Base-by-base conservation (phyloP, 106 monocot species). In the Dactylorhiza incarnata region DNA sequence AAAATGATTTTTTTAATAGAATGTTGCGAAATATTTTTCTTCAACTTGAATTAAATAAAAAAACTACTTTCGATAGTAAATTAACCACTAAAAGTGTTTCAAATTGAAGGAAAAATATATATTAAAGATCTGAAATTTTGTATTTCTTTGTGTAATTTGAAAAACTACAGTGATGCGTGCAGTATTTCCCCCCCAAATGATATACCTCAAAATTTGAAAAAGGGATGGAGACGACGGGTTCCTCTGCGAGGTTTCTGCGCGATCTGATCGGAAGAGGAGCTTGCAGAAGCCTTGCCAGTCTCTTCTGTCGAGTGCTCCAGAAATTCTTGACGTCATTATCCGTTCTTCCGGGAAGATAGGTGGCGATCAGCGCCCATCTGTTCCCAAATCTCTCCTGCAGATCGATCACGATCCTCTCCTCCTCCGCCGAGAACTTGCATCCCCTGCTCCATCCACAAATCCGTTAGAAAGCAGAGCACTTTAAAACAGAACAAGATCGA, bases 271-370 rank as follows among this genome's bases (percentile, higher is more conserved):
- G 79, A n/a, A 79, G 68, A 0, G 81, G 81, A 7, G 76, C 45
- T 5, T 81, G 76, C 15, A 79, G 79, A 9, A 92, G 63, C 77
- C 90, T 88, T 4, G 90, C 90, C 11, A 96, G 78, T 25, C 93
- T 82, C 81, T 96, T 93, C 83, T 83, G 86, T 61, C 92, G 87
- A 1, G 88, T 96, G 73, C 95, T 96, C 95, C 95, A 95, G 73
- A 92, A 92, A 63, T 92, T 95, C 89, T 95, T 95, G 69, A 92
- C 92, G 19, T 90, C 93, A 44, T 95, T 95, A 48, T 95, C 95
- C 0, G 95, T 95, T 55, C 90, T 83, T 8, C 95, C 95, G 4
- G 79, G 87, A 65, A 95, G 59, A 48, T 74, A 86, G 16, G 87
- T 86, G 10, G 92, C 87, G 44, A 91, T 95, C 55, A 79, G 78